Base-by-base conservation (phyloP, 768 basidiomycete species). In the Hypholoma sublateritium region DNA sequence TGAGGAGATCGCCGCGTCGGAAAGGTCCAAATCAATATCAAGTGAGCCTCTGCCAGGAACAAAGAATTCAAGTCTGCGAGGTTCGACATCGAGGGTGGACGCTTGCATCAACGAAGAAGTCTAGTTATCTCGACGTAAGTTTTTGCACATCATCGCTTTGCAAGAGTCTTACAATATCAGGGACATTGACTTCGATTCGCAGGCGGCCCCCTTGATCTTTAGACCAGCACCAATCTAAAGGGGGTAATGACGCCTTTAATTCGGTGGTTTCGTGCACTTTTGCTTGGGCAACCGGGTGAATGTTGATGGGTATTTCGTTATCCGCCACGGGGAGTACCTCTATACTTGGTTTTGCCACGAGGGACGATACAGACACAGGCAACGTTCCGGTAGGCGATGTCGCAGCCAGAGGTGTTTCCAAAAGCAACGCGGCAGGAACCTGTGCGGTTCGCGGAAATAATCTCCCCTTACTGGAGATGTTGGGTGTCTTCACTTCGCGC, bases 391-490 rank as follows among this genome's bases (percentile, higher is more conserved):
- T 22, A 6, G 34, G n/a, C 16, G 58, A 5, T 21, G 59, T 35
- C 35, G 57, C 54, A 13, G 49, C 58, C 25, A 60, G 56, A 16
- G 55, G 53, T 22, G 57, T 39, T 64, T 56, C 55, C 19, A 64
- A 49, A 41, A 62, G 42, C 24, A 56, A 43, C 9, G 47, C 21
- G 1, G 74, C 63, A 3, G 87, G 86, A 21, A 92, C 75, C 41
- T 75, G 67, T 1, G 84, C 84, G 6, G 78, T 80, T 28, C 89
- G 83, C 12, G 84, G 78, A 19, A 66, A 63, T 1, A 87, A 80
- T 62, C 78, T 81, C 17, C 91, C 91, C 68, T 93, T 93, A 51
- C 85, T 84, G 3, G 80, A 70, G 53, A 93, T 89, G 68, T 93
- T 93, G 4, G 91, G 91, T 0, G 81, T 88, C 21, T 80, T 80